Base-by-base conservation (phyloP, 352 stramenopile genomes). In the Phytophthora vignae region DNA sequence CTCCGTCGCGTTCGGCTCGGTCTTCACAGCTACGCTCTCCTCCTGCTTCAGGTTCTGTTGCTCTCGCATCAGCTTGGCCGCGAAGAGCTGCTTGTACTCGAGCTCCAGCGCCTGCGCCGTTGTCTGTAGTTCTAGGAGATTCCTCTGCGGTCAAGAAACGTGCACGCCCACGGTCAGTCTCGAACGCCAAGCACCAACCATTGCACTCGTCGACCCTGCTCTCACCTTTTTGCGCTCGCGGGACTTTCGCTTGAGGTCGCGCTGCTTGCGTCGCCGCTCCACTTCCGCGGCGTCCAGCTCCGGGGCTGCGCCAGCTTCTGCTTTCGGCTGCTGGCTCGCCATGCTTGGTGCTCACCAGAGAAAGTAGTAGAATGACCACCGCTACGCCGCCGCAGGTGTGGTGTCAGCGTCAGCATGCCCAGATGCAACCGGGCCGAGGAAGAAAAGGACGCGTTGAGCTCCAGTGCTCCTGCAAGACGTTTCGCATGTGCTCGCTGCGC, bases 241-340 rank as follows among this genome's bases (percentile, higher is more conserved):
- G 10, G 77, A 84, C 49, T 84, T 84, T 25, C 77, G 73, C 59
- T 84, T 84, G 14, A 84, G 74, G 14, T 84, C 77, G n/a, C 77
- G 65, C 67, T 84, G 77, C 54, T 84, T 84, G 44, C 77, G 77
- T 4, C 72, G 68, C 25, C 77, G 73, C 64, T 83, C 77, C n/a
- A 70, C 64, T 55, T 83, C 77, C 5, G 54, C 77, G 7, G 57
- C 54, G 25, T 78, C 74, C 25, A 69, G 17, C 9, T 78, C 61
- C 10, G 61, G 10, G 11, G 46, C 25, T 29, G 52, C 12, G 8
- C 40, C 46, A 25, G 31, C 48, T 46, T 81, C 55, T 9, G 27
- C 58, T 50, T 67, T 76, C 9, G 59, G 46, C 19, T 75, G 52
- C 64, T 69, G 69, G 57, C 66, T 78, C 7, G 65, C 74, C 70